Evolutionary conservation across 2,329 filamentous ascomycete species (phyloP).

Genomic region (Fusarium sp.): DNA sequence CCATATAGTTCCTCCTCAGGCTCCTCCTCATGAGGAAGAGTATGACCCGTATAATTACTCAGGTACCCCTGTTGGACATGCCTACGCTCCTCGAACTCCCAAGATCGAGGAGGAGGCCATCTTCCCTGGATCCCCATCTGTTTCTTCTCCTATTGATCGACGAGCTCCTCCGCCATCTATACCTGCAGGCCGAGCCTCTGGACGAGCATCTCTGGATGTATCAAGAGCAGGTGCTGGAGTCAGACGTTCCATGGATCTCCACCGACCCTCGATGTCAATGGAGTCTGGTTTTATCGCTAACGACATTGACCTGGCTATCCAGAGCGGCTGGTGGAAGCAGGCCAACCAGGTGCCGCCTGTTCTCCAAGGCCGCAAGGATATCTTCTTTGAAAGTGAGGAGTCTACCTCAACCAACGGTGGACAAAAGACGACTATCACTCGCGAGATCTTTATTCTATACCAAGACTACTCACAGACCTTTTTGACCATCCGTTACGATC

Average conservation of each 20-base stretch:
- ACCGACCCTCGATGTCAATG: conserved; percentile 76
- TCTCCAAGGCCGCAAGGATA: conserved; percentile 84
- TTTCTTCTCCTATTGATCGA: conserved; percentile 58
- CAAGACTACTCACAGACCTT: conserved; percentile 97
- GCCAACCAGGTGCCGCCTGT: conserved; percentile 81
- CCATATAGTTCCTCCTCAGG: conserved; percentile 66
- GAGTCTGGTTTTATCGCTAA: conserved; percentile 88
- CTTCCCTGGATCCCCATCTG: conserved; percentile 59
- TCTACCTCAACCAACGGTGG: conserved; percentile 75
- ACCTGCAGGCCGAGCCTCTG: conserved; percentile 35
- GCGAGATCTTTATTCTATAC: conserved; percentile 88
- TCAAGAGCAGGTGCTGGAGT: conserved; percentile 53
- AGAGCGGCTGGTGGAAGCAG: conserved; percentile 88
- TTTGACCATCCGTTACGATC: conserved; percentile 82
- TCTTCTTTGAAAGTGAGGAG: conserved; percentile 86
- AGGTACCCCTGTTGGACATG: conserved; percentile 43
- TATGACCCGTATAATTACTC: conserved; percentile 75
- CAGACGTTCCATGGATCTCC: conserved; percentile 77
- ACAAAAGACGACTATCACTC: conserved; percentile 77
- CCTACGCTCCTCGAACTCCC: conserved; percentile 49
- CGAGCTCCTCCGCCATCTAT: conserved; percentile 55
- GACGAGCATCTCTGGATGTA: conserved; percentile 50
- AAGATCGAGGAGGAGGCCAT: conserved; percentile 59
- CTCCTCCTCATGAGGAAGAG: conserved; percentile 66
- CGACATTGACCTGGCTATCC: conserved; percentile 81